phyloP scores from a whole-genome alignment of 2,329 filamentous ascomycete genomes.

The Colletotrichum neosansevieriae region DNA sequence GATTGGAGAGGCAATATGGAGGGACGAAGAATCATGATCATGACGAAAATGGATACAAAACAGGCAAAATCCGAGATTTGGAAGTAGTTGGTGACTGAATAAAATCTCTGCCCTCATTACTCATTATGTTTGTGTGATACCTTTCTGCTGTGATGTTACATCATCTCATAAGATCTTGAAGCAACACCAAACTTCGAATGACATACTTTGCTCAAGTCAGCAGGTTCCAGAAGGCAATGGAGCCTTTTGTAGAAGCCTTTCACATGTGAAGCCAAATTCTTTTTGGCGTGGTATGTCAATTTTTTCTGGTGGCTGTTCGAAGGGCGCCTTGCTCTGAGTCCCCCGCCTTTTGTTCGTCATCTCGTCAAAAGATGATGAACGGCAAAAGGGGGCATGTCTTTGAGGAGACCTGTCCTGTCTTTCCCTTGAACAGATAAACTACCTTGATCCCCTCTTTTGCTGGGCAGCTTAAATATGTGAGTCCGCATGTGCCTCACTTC shows the following conservation, averaged over 20 bases:
- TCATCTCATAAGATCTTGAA: too few relatives aligned
- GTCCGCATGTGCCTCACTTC: background rate
- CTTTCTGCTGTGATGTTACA: too few relatives aligned
- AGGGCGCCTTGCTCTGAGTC: background rate
- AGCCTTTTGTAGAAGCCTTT: background rate
- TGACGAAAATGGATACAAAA: background rate
- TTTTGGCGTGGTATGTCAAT: background rate
- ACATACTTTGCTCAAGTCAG: background rate
- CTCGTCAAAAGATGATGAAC: conserved; percentile 35
- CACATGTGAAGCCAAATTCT: background rate
- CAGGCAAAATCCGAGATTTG: background rate
- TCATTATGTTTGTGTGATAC: background rate
- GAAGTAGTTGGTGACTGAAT: background rate
- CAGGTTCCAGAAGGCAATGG: background rate
- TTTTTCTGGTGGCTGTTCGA: background rate
- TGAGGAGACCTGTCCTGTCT: conserved; percentile 2
- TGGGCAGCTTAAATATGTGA: conserved; percentile 32
- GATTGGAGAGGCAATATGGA: background rate
- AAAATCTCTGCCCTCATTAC: background rate
- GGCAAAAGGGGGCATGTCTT: conserved; percentile 29
- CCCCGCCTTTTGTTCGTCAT: background rate
- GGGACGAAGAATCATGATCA: background rate
- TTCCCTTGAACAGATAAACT: background rate
- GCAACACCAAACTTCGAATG: too few relatives aligned
- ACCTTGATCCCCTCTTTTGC: background rate